phyloP scores from a whole-genome alignment of 805 yeast species.

The Nematodospora valgi region DNA sequence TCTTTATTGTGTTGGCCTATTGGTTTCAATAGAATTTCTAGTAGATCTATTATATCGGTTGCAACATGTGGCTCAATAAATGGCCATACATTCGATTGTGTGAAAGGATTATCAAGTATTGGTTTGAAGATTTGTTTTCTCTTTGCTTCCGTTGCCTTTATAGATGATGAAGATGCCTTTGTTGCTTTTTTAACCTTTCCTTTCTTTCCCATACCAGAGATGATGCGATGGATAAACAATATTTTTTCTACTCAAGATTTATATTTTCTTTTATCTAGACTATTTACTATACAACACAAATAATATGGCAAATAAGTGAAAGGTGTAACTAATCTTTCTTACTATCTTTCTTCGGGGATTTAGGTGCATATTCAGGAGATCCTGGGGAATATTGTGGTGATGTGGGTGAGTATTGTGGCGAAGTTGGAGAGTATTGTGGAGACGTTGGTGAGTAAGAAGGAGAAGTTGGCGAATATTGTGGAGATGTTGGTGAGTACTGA shows the following conservation, averaged over 20 bases:
- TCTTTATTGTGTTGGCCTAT: conserved; percentile 27
- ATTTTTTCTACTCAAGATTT: background rate
- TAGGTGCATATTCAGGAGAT: conserved; percentile 46
- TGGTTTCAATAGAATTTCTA: conserved; percentile 30
- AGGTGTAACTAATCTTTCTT: conserved; percentile 18
- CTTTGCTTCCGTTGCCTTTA: conserved; percentile 48
- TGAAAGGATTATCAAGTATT: conserved; percentile 59
- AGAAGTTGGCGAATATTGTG: conserved; percentile 62
- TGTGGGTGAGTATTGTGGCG: conserved; percentile 64
- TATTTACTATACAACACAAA: background rate
- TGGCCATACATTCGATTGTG: conserved; percentile 43
- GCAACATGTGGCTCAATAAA: conserved; percentile 38
- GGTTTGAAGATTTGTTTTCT: conserved; percentile 62
- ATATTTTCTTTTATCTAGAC: background rate
- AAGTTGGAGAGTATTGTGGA: conserved; percentile 76
- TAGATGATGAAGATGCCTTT: conserved; percentile 32
- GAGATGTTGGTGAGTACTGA: conserved; percentile 55
- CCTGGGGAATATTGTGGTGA: conserved; percentile 60
- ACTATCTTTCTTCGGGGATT: conserved; percentile 31
- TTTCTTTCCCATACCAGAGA: background rate
- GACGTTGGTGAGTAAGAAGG: conserved; percentile 80
- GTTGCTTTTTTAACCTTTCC: conserved; percentile 3
- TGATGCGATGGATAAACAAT: too few species aligned
- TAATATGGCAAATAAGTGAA: background rate
- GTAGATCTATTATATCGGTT: conserved; percentile 33